These are phyloP conservation scores for Ilex paraguariensis DNA, from an alignment of 305 asterid species.

Conservation along the genomic window DNA sequence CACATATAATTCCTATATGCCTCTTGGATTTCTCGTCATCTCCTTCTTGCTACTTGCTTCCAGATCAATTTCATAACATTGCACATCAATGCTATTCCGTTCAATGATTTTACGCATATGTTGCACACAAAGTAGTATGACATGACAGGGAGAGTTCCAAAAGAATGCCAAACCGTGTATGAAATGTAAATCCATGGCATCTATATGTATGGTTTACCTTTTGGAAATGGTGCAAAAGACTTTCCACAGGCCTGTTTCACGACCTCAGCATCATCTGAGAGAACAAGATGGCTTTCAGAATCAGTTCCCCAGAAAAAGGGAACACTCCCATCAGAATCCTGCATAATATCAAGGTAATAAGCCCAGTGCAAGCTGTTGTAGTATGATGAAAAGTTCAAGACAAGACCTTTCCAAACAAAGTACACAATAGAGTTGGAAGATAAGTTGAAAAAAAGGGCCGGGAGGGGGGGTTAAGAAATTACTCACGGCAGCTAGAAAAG, in stretches of 20 bases:
- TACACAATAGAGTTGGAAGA: not conserved
- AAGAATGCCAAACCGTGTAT: not conserved
- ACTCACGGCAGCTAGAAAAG: conserved; percentile 18
- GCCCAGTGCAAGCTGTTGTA: not conserved
- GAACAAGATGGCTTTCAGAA: conserved; percentile 17
- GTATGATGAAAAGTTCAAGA: not conserved
- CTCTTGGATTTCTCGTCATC: no score
- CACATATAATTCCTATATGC: no score
- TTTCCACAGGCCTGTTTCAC: conserved; percentile 84
- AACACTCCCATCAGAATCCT: conserved; percentile 25
- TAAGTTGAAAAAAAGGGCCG: no score
- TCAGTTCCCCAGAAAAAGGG: conserved; percentile 27
- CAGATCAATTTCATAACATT: not conserved
- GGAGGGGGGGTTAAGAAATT: not conserved
- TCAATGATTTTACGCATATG: no score
- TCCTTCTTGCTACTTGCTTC: not conserved
- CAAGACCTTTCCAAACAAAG: not conserved
- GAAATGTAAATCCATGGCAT: not conserved
- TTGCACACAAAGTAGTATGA: no score
- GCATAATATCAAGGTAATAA: not conserved
- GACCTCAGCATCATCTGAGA: conserved; percentile 62
- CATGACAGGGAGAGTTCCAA: not conserved
- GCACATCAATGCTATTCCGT: not conserved
- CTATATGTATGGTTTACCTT: conserved; percentile 40
- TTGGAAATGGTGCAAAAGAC: conserved; percentile 82